These are phyloP conservation scores for Lichtheimia ornata DNA, from an alignment of 371 early-diverging fungal species.

Conservation along the genomic window DNA sequence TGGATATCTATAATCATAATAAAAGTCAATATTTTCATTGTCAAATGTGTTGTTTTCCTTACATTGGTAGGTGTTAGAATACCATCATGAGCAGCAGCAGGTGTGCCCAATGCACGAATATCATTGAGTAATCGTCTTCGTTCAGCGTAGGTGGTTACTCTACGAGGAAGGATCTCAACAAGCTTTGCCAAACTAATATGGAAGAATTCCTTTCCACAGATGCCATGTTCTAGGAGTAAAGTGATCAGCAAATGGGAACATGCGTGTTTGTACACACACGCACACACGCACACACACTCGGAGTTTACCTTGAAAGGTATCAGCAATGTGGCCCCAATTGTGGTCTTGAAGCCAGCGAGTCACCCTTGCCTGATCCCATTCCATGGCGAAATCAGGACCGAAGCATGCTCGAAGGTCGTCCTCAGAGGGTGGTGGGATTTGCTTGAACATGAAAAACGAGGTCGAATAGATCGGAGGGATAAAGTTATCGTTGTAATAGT, in stretches of 20 bases:
- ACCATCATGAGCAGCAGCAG: slow-evolving; percentile 4
- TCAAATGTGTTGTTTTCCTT: slow-evolving; percentile 4
- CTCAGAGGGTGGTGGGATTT: slow-evolving; percentile 32
- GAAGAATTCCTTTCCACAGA: slow-evolving; percentile 41
- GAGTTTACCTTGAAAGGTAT: slow-evolving; percentile 43
- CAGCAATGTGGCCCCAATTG: slow-evolving; percentile 44
- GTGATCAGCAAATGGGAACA: not conserved
- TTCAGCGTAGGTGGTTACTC: slow-evolving; percentile 46
- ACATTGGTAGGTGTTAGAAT: slow-evolving; percentile 9
- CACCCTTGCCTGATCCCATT: slow-evolving; percentile 43
- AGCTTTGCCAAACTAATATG: slow-evolving; percentile 41
- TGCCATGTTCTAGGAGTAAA: slow-evolving; percentile 29
- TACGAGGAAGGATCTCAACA: slow-evolving; percentile 42
- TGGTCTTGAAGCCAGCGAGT: slow-evolving; percentile 43
- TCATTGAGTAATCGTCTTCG: slow-evolving; percentile 49
- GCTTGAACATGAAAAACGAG: slow-evolving; percentile 14
- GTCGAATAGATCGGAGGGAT: not conserved
- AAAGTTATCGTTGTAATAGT: not conserved
- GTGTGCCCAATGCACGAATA: slow-evolving; percentile 35
- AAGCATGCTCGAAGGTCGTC: slow-evolving; percentile 17
- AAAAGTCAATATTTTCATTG: not conserved
- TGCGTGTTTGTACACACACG: too few species aligned
- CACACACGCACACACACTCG: not conserved
- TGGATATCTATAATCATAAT: slow-evolving; percentile 20
- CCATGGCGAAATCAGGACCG: slow-evolving; percentile 27